Evolutionary conservation across 768 basidiomycete species (phyloP).

Genomic region (Boletus rubroflammeus): DNA sequence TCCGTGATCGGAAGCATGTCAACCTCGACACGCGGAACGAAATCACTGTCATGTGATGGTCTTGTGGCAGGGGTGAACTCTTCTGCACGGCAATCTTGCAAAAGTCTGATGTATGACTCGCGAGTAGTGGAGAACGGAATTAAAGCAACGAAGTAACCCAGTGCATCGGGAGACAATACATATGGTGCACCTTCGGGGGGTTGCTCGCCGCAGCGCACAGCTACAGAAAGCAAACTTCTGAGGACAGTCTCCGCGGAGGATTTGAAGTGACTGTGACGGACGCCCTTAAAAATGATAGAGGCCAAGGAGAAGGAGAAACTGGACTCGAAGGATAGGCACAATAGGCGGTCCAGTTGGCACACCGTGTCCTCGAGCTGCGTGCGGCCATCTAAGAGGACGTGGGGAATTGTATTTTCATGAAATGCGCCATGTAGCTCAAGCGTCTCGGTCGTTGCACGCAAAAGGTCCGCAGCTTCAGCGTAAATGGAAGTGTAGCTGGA

Average conservation of each 20-base stretch:
- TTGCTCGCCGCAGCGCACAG: conserved; percentile 42
- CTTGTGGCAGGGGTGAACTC: conserved; percentile 39
- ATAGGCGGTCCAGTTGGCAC: conserved; percentile 65
- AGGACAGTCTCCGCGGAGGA: conserved; percentile 60
- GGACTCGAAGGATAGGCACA: conserved; percentile 72
- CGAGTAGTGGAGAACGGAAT: conserved; percentile 63
- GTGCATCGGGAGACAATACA: conserved; percentile 52
- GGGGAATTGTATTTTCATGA: conserved; percentile 47
- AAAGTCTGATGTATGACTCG: conserved; percentile 53
- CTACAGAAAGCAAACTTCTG: conserved; percentile 59
- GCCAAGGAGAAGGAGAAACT: conserved; percentile 83
- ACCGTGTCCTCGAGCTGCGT: conserved; percentile 62
- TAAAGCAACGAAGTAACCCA: conserved; percentile 79
- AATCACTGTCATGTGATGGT: conserved; percentile 39
- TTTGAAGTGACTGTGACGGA: conserved; percentile 63
- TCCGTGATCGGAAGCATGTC: conserved; percentile 62
- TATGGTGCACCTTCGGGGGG: conserved; percentile 39
- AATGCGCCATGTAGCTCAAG: conserved; percentile 63
- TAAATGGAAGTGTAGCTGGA: conserved; percentile 70
- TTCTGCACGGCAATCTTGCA: conserved; percentile 60
- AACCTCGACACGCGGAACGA: conserved; percentile 52
- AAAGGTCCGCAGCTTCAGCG: conserved; percentile 62
- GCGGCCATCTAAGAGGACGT: conserved; percentile 62
- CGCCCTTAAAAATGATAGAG: conserved; percentile 81
- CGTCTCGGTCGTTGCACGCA: conserved; percentile 60